Percentiles rank a stretch among this genome's conserved stretches.
These are phyloP conservation scores for Mycena metata DNA, from an alignment of 768 basidiomycete species.

Conservation along the genomic window DNA sequence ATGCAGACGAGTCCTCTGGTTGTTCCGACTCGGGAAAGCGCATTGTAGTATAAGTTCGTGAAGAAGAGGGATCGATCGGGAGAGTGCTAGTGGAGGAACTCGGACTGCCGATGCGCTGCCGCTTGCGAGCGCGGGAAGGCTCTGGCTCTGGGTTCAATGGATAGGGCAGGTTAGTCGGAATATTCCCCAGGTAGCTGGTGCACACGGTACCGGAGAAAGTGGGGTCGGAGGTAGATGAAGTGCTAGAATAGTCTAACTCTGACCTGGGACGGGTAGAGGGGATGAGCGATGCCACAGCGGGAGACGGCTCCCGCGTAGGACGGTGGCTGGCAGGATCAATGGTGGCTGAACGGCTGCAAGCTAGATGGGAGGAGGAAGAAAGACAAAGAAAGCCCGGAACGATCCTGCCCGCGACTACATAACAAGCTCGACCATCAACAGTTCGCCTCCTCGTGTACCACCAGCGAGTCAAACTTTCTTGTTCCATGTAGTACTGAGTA, in stretches of 20 bases:
- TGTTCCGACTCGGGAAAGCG: constrained; percentile 66
- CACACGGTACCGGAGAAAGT: constrained; percentile 53
- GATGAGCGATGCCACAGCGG: constrained; percentile 70
- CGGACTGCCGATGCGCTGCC: constrained; percentile 71
- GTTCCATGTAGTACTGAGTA: background rate
- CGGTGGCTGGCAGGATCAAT: constrained; percentile 78
- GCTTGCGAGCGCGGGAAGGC: constrained; percentile 72
- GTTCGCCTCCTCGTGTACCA: constrained; percentile 16
- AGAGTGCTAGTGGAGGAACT: constrained; percentile 48
- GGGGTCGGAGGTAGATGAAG: constrained; percentile 45
- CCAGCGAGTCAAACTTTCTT: constrained; percentile 1
- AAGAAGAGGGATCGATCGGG: constrained; percentile 50
- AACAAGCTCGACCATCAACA: constrained; percentile 22
- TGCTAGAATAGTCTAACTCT: constrained; percentile 42
- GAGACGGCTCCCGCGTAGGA: constrained; percentile 67
- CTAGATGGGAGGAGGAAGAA: constrained; percentile 37
- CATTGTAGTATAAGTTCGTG: constrained; percentile 58
- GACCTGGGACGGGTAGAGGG: constrained; percentile 56
- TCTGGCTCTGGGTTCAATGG: constrained; percentile 58
- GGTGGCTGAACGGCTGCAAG: constrained; percentile 15
- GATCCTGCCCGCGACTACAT: constrained; percentile 13
- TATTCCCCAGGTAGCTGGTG: constrained; percentile 18
- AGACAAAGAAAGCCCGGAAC: constrained; percentile 30
- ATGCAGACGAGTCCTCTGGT: constrained; percentile 57
- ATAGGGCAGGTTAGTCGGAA: constrained; percentile 29